Percentiles rank a stretch among this genome's conserved stretches.
phyloP scores from a whole-genome alignment of 768 basidiomycete genomes.

The Hemileccinum rubropunctum region DNA sequence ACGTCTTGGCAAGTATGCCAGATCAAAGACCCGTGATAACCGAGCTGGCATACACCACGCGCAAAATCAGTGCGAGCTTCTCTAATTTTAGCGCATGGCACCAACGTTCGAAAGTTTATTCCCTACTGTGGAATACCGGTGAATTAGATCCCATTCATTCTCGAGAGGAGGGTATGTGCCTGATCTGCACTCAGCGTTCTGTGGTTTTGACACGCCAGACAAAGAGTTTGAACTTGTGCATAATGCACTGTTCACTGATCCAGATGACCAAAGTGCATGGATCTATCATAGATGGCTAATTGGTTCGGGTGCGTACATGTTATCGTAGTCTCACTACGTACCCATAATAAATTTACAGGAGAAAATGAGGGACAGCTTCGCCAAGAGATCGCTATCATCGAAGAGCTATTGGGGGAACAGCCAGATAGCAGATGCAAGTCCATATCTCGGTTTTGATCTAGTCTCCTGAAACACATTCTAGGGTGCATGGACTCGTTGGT shows the following conservation, averaged over 20 bases:
- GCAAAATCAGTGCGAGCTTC: constrained; percentile 91
- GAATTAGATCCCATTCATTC: constrained; percentile 50
- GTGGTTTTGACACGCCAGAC: background rate
- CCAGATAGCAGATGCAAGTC: constrained; percentile 88
- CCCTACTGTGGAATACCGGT: constrained; percentile 60
- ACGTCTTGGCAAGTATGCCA: constrained; percentile 73
- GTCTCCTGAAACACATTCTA: constrained; percentile 26
- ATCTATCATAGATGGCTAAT: constrained; percentile 98
- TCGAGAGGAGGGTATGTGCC: constrained; percentile 63
- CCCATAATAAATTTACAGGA: constrained; percentile 40
- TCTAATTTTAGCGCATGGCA: constrained; percentile 99
- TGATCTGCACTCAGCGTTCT: background rate
- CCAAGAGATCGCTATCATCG: constrained; percentile 75
- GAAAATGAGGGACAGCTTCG: constrained; percentile 55
- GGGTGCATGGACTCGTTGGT: constrained; percentile 96
- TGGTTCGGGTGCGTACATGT: constrained; percentile 55
- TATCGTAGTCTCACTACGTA: background rate
- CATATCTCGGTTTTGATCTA: background rate
- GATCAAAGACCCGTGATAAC: constrained; percentile 48
- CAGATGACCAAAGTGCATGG: constrained; percentile 96
- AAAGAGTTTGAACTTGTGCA: constrained; percentile 89
- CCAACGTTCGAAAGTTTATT: constrained; percentile 82
- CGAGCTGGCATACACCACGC: constrained; percentile 85
- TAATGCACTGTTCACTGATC: constrained; percentile 96
- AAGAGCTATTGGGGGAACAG: constrained; percentile 83